Conservation (phyloP, 169 alveolate genomes). For the Eimeria mitis region DNA sequence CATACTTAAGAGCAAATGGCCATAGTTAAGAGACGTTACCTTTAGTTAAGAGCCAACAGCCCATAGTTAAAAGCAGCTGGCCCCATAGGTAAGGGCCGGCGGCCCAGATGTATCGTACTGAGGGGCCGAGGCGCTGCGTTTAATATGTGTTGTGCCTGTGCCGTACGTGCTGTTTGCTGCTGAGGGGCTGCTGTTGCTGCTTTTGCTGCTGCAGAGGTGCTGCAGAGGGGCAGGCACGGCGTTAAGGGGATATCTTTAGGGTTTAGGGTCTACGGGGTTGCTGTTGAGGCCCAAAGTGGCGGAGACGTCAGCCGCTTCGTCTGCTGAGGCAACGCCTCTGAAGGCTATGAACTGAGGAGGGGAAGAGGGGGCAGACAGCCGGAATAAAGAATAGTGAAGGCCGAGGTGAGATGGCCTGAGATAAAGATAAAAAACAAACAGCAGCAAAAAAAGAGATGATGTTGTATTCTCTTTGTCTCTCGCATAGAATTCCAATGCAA, state of each 20-base stretch:
- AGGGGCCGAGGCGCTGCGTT: too few species aligned
- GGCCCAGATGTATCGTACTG: too few species aligned
- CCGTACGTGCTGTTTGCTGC: too few species aligned
- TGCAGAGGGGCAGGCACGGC: background rate
- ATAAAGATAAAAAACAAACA: background rate
- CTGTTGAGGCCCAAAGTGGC: background rate
- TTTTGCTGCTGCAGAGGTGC: background rate
- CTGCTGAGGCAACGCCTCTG: slow-evolving; percentile 23
- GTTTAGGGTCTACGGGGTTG: background rate
- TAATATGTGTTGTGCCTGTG: too few species aligned
- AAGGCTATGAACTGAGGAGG: slow-evolving; percentile 19
- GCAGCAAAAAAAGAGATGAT: background rate
- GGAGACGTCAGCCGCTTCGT: slow-evolving; percentile 16
- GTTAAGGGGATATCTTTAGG: too few species aligned
- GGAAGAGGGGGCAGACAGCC: background rate
- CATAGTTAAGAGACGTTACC: background rate
- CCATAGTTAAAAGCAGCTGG: too few species aligned
- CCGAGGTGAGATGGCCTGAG: slow-evolving; percentile 5
- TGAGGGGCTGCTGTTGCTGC: too few species aligned
- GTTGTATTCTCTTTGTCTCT: too few species aligned
- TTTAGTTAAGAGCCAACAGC: too few species aligned
- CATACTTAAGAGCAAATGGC: background rate
- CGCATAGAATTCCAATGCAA: too few species aligned
- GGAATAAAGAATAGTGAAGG: background rate
- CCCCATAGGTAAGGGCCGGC: too few species aligned